Conservation (phyloP, 148 eudicot genomes). For the Spergularia bocconei region DNA sequence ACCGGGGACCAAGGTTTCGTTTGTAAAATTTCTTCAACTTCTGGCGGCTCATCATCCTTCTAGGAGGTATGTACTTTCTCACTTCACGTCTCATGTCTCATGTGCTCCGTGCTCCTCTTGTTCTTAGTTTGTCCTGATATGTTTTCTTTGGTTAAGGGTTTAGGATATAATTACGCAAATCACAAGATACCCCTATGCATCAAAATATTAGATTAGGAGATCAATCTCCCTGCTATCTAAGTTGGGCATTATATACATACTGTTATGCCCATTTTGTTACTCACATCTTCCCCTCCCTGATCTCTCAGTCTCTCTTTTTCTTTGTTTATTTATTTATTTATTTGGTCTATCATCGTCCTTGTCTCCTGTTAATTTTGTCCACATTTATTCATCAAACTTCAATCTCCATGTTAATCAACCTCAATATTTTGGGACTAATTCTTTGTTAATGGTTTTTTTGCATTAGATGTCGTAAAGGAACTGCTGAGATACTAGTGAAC, state of each 20-base stretch:
- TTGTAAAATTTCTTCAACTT: conserved; percentile 79
- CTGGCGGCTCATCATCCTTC: conserved; percentile 94
- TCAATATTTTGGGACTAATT: neutral
- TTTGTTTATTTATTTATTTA: neutral
- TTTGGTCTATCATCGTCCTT: neutral
- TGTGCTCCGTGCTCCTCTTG: neutral
- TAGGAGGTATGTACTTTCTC: conserved; percentile 50
- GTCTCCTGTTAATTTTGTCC: neutral
- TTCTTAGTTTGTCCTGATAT: neutral
- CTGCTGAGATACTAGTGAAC: conserved; percentile 82
- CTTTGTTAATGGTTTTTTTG: conserved; percentile 20
- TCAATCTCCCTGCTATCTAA: neutral
- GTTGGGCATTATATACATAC: neutral
- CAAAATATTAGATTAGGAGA: no score
- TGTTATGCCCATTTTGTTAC: neutral
- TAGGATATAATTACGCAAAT: no score
- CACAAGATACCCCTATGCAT: no score
- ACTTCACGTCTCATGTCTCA: neutral
- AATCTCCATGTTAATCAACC: neutral
- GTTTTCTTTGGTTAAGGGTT: neutral
- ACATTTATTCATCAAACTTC: neutral
- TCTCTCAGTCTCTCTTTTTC: neutral
- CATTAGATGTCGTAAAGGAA: conserved; percentile 88
- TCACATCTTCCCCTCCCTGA: neutral
- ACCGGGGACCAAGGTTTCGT: conserved; percentile 66